Evolutionary conservation across 768 basidiomycete genomes (phyloP), one percentile per base, ranked within the genome.

Genomic region (Clathrus columnatus): DNA sequence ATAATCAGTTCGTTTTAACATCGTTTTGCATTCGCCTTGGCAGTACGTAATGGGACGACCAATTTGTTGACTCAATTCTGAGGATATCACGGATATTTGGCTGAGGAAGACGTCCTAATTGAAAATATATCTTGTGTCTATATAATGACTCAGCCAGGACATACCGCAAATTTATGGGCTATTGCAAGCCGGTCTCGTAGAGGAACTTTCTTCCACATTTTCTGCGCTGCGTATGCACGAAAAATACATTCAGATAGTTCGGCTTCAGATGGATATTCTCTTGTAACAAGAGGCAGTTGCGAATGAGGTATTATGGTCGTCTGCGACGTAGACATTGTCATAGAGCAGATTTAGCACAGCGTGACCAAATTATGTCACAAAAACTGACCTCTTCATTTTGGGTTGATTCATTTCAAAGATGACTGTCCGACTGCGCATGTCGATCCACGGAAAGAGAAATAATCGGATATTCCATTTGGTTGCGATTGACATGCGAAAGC

Each of bases 11-110:
- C 95, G 82, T 48, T 87, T 48, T 24, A 11, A 28, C 32, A 51
- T 29, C 36, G 49, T 29, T 23, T 44, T 28, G 28, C 27, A 44
- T 27, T n/a, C 26, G 36, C 46, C 28, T 26, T 5, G 3, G 32
- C 18, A 54, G 42, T 10, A 41, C 43, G 24, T 24, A 21, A 46
- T 16, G 41, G 26, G 29, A 68, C 92, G 75, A 32, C 95, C 95
- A 87, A 99, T 97, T 70, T 96, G 90, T 51, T 83, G 61, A 0
- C 91, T 84, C 51, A 97, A 73, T 62, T 97, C 93, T 28, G 78
- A 63, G 0, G 83, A 81, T 14, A 91, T 78, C 27, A 87, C 80
- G 17, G 86, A 79, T 7, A 69, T 69, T 58, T 73, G 69, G 52
- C 71, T 74, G 62, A 73, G 69, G 65, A 82, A 80, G 63, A 77